Evolutionary conservation across 495 filamentous ascomycete genomes (phyloP), one percentile per base, ranked within the genome.

Genomic region (Letharia lupina): DNA sequence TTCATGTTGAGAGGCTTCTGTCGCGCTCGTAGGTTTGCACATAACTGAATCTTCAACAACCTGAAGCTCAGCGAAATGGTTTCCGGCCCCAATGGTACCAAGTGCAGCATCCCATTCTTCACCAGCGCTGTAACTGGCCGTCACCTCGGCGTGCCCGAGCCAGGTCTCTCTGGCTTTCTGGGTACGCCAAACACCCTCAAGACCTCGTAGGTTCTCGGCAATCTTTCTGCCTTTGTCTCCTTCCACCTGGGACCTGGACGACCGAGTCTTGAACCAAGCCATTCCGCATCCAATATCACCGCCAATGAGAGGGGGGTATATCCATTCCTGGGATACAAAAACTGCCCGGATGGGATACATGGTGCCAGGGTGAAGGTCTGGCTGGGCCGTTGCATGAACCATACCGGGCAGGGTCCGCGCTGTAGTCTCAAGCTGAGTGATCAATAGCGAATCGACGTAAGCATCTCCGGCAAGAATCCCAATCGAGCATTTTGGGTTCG

Each of bases 211-310:
- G 42, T 68, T 74, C 61, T 75, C 76, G 0, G 76, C 76, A 12
- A 78, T 67, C 50, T 69, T 75, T 20, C 66, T 68, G 0, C 74
- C 71, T 35, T 71, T 70, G 45, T 74, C 70, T 16, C 72, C 71
- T 13, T 74, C 74, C 4, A 78, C 70, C 50, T 71, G 68, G 12
- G 66, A 65, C 7, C 70, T 44, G 20, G 71, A 71, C 2, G 78
- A 73, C 2, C 47, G 67, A 16, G 75, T 75, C 52, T 72, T 70
- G 58, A 77, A 78, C 70, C 71, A 77, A 9, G 73, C 70, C 76
- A 78, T 78, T 0, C 76, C 76, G 50, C 76, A 78, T 12, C 75
- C 76, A 60, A 78, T 78, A 59, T 78, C 76, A 15, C 76, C 70
- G 13, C 76, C 76, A 13, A 78, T 77, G 4, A 78, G 63, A n/a